phyloP scores from a whole-genome alignment of 2,329 filamentous ascomycete species.

The Chalaropsis thielavioides region DNA sequence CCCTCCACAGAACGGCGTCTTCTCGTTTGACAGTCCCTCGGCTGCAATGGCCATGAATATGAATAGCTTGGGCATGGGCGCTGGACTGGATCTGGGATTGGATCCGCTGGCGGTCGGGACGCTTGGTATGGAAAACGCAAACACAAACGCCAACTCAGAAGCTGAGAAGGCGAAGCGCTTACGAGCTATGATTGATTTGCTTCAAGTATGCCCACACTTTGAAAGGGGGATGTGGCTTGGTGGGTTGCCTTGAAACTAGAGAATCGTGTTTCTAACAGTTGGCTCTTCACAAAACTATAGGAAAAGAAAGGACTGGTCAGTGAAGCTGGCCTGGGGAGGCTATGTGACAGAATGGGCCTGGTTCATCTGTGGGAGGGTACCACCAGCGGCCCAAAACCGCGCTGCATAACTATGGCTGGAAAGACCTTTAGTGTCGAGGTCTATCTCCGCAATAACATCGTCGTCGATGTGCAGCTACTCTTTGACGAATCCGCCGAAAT shows the following conservation, averaged over 20 bases:
- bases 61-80: constrained; percentile 40
- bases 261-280: constrained; percentile 8
- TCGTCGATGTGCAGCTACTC: constrained; percentile 46
- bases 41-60: constrained; percentile 46
- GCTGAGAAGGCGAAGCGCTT: constrained; percentile 42
- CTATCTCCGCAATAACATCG: constrained; percentile 44
- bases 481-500: constrained; percentile 46
- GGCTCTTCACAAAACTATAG: constrained; percentile 19
- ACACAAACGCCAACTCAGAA: constrained; percentile 26
- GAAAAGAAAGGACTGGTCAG: constrained; percentile 50
- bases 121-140: constrained; percentile 25
- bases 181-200: constrained; percentile 35
- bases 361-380: constrained; percentile 46
- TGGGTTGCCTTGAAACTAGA: background rate
- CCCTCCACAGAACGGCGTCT: constrained; percentile 25
- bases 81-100: constrained; percentile 27
- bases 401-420: constrained; percentile 43
- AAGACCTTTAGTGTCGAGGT: constrained; percentile 48
- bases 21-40: constrained; percentile 47
- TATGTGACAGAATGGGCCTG: constrained; percentile 53
- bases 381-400: constrained; percentile 36
- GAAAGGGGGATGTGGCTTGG: background rate
- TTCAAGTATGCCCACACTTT: constrained; percentile 30
- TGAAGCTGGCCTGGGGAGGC: constrained; percentile 57
- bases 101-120: constrained; percentile 37